These are phyloP conservation scores for Amanita fuliginea DNA, from an alignment of 768 basidiomycete genomes.

Conservation along the genomic window DNA sequence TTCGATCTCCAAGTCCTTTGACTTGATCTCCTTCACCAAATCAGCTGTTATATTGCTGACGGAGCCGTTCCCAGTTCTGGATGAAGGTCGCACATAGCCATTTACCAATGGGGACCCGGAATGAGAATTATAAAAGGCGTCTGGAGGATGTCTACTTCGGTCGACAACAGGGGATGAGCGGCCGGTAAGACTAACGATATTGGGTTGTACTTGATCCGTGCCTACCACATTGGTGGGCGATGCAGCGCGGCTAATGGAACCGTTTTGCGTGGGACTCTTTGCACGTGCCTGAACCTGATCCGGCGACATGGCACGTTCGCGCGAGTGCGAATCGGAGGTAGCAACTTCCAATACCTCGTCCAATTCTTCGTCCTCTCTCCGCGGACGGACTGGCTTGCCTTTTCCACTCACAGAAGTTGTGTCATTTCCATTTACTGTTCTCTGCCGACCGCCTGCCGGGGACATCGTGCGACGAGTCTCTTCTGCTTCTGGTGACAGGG, in stretches of 20 bases:
- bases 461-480: conserved; percentile 60
- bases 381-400: conserved; percentile 43
- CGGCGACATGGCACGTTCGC: conserved; percentile 46
- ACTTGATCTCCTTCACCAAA: conserved; percentile 67
- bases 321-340: conserved; percentile 31
- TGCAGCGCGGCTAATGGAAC: conserved; percentile 34
- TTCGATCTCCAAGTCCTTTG: conserved; percentile 76
- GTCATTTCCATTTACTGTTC: conserved; percentile 34
- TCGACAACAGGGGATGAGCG: conserved; percentile 24
- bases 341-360: conserved; percentile 49
- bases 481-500: conserved; percentile 61
- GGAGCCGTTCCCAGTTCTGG: conserved; percentile 31
- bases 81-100: conserved; percentile 33
- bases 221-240: conserved; percentile 46
- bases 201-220: conserved; percentile 23
- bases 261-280: conserved; percentile 41
- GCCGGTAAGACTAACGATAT: conserved; percentile 27
- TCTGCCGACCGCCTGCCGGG: conserved; percentile 39
- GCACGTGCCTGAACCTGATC: conserved; percentile 35
- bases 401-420: conserved; percentile 31
- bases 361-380: conserved; percentile 35
- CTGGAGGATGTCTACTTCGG: conserved; percentile 27
- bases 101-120: conserved; percentile 35
- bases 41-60: conserved; percentile 67
- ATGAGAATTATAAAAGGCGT: conserved; percentile 41